Evolutionary conservation across 2,329 filamentous ascomycete species (phyloP), one percentile per base, ranked within the genome.

Genomic region (Fonsecaea nubica): DNA sequence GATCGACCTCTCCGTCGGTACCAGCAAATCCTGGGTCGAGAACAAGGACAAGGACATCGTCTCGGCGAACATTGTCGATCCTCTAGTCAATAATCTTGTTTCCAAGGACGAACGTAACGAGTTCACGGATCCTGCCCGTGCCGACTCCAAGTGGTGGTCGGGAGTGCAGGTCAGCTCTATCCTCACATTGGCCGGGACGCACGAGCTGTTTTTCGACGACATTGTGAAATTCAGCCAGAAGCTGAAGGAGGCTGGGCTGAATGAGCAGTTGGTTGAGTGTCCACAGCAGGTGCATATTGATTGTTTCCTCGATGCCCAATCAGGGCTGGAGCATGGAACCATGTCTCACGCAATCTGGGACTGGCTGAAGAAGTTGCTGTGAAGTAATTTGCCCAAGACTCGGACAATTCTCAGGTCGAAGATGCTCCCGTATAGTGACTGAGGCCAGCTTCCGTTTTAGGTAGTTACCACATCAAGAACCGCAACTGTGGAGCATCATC

Each of bases 221-320:
- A 53, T 67, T 9, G 25, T 2, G 2, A 18, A 58, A 18, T 18
- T 67, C 52, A 57, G 62, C 10, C 15, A 53, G 9, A 62, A 57
- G 50, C 32, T 67, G 12, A 25, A 35, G 18, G 30, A 64, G 6
- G 65, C 52, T 12, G 65, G 65, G 2, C 42, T 40, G 4, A 10
- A 52, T 10, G 45, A 64, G 18, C 38, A 57, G 13, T 36, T 54
- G 21, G 62, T 67, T 8, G 65, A 64, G 35, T 67, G 65, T 36
- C 65, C 61, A 13, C 6, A 38, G n/a, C 61, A 67, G 13, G 65
- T 67, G 21, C 65, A 67, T 61, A 61, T 67, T 30, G 65, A 67
- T 45, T 67, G 65, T 45, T 58, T 67, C 2, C 61, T 67, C 6
- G 65, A 67, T 38, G 40, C 52, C 12, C 55, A 60, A 13, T n/a